phyloP scores from a whole-genome alignment of 345 rosid genomes.

The Euclidium syriacum region DNA sequence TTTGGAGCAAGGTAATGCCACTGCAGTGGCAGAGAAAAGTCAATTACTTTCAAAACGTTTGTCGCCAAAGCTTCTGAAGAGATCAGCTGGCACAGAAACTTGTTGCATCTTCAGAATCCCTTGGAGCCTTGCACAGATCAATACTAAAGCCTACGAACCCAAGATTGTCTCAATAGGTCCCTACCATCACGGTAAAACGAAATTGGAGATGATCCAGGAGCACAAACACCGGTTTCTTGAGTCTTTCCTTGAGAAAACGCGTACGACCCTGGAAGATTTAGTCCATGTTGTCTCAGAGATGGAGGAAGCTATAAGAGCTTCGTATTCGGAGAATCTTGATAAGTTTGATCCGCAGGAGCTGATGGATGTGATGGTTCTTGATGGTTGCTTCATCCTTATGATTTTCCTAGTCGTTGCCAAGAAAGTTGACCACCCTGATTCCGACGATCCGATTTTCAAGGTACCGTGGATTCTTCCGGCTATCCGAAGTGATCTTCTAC shows the following conservation, averaged over 20 bases:
- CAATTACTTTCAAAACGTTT: background rate
- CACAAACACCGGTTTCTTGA: conserved; percentile 37
- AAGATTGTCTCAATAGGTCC: conserved; percentile 41
- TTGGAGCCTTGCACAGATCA: conserved; percentile 22
- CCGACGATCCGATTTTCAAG: conserved; percentile 40
- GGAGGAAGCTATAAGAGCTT: conserved; percentile 16
- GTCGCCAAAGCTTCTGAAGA: conserved; percentile 30
- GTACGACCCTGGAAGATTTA: background rate
- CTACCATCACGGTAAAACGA: conserved; percentile 36
- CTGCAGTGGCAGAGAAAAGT: too few relatives aligned
- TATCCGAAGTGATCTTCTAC: background rate
- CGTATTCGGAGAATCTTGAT: conserved; percentile 14
- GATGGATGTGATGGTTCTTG: conserved; percentile 43
- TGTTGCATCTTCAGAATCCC: conserved; percentile 47
- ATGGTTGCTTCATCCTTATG: conserved; percentile 51
- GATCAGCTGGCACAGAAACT: conserved; percentile 25
- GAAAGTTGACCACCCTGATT: conserved; percentile 6
- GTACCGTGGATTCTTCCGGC: conserved; percentile 34
- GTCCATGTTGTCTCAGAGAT: background rate
- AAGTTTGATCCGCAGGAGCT: background rate
- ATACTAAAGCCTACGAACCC: conserved; percentile 35
- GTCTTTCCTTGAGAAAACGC: conserved; percentile 2
- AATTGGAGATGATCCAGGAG: conserved; percentile 35
- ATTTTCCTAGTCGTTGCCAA: conserved; percentile 40
- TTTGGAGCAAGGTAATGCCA: too few relatives aligned